phyloP scores from a whole-genome alignment of 345 rosid species.

The Citrus glauca region DNA sequence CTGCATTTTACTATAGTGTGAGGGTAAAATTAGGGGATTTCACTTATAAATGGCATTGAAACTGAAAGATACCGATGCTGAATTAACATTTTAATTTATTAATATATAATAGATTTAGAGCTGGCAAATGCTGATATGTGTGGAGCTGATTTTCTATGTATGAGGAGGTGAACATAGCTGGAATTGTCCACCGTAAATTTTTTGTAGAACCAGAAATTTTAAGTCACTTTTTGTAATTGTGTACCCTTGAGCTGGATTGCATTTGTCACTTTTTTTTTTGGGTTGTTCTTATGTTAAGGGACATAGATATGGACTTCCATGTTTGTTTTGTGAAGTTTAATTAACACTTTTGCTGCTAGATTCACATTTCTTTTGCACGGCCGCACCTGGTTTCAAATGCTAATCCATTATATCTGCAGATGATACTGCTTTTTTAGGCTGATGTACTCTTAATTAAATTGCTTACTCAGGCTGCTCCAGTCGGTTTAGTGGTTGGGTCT shows the following conservation, averaged over 20 bases:
- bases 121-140: not conserved
- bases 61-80: not conserved
- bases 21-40: too few species aligned
- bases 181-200: not conserved
- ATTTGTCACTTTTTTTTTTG: not conserved
- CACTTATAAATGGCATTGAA: not conserved
- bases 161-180: not conserved
- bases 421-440: not conserved
- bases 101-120: not conserved
- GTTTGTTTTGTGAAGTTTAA: too few species aligned
- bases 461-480: conserved; percentile 50
- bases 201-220: not conserved
- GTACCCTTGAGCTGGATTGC: not conserved
- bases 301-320: not conserved
- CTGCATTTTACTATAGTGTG: not conserved
- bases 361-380: not conserved
- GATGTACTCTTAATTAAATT: conserved; percentile 12
- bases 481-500: conserved; percentile 59
- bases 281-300: not conserved
- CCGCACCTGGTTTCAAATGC: not conserved
- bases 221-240: not conserved
- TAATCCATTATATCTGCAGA: conserved; percentile 10
- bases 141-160: not conserved
- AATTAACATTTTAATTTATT: not conserved
- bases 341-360: not conserved